These are phyloP conservation scores for Cercospora janseana DNA, from an alignment of 2,329 filamentous ascomycete species.

Conservation along the genomic window DNA sequence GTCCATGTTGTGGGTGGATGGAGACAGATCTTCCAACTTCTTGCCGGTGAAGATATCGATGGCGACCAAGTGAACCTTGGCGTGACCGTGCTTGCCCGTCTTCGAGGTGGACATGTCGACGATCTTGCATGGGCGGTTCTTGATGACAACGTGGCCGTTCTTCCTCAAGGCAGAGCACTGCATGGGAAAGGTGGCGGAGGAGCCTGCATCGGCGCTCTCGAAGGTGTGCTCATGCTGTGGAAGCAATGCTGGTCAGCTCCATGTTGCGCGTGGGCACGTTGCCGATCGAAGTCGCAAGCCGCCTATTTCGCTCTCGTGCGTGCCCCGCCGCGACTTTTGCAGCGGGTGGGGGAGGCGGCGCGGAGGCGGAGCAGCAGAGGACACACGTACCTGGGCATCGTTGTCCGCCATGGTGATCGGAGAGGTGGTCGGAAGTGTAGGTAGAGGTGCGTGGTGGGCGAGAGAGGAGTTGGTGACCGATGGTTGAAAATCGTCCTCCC, in stretches of 20 bases:
- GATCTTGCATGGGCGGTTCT: constrained; percentile 99
- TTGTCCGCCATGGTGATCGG: constrained; percentile 59
- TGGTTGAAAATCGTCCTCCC: constrained; percentile 5
- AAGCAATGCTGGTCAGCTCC: constrained; percentile 18
- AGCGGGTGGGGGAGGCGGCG: neutral
- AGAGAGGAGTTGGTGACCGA: constrained; percentile 32
- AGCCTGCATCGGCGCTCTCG: constrained; percentile 93
- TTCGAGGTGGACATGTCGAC: constrained; percentile 99
- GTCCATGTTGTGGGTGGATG: constrained; percentile 96
- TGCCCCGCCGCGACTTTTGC: neutral
- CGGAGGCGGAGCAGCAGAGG: neutral
- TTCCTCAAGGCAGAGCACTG: constrained; percentile 99
- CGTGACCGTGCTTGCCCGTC: constrained; percentile 99
- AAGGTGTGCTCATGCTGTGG: constrained; percentile 65
- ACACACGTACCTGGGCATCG: constrained; percentile 60
- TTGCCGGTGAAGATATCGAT: constrained; percentile 99
- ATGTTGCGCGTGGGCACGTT: constrained; percentile 11
- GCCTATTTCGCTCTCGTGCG: constrained; percentile 13
- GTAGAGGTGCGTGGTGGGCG: constrained; percentile 33
- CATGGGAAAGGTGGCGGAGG: constrained; percentile 91
- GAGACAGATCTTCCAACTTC: constrained; percentile 99
- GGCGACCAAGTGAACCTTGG: constrained; percentile 98
- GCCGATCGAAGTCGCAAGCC: neutral
- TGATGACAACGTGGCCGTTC: constrained; percentile 98
- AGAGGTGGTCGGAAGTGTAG: constrained; percentile 37